Evolutionary conservation across 1,284 basidiomycete genomes (phyloP).

Genomic region (Austroboletus niveus): DNA sequence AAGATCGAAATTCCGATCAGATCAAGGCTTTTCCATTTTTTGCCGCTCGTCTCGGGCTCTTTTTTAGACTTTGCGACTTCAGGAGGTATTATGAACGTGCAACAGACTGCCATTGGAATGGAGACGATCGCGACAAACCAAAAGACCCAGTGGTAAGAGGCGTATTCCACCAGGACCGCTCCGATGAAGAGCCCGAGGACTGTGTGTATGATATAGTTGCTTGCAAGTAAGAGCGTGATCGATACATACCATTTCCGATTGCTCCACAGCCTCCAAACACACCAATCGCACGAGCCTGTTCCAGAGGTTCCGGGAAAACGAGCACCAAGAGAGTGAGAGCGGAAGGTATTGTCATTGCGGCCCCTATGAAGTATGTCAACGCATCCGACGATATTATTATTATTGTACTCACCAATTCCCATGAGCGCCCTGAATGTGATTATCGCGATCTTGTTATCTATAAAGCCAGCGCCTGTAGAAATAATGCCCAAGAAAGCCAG

Average conservation of each 20-base stretch:
- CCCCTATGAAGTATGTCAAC: slow-evolving; percentile 29
- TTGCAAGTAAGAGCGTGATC: background rate
- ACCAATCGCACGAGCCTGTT: slow-evolving; percentile 46
- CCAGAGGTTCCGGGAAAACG: slow-evolving; percentile 42
- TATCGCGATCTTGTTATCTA: slow-evolving; percentile 39
- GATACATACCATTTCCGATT: slow-evolving; percentile 40
- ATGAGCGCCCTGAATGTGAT: slow-evolving; percentile 44
- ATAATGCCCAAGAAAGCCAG: slow-evolving; percentile 36
- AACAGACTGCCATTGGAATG: slow-evolving; percentile 34
- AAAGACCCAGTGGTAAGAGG: slow-evolving; percentile 46
- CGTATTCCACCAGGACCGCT: slow-evolving; percentile 36
- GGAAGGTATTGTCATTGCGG: slow-evolving; percentile 48
- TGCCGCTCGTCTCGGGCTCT: background rate
- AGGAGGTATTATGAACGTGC: slow-evolving; percentile 29
- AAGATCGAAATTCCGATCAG: slow-evolving; percentile 30
- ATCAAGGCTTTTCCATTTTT: slow-evolving; percentile 32
- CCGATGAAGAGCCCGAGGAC: slow-evolving; percentile 38
- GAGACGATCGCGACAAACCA: slow-evolving; percentile 42
- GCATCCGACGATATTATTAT: background rate
- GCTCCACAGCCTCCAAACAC: slow-evolving; percentile 46
- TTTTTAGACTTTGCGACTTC: slow-evolving; percentile 12
- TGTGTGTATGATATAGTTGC: slow-evolving; percentile 4
- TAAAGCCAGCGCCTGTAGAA: slow-evolving; percentile 41
- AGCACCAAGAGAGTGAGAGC: slow-evolving; percentile 45
- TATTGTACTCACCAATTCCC: slow-evolving; percentile 35